phyloP scores from a whole-genome alignment of 495 filamentous ascomycete genomes.

The Peziza echinospora region DNA sequence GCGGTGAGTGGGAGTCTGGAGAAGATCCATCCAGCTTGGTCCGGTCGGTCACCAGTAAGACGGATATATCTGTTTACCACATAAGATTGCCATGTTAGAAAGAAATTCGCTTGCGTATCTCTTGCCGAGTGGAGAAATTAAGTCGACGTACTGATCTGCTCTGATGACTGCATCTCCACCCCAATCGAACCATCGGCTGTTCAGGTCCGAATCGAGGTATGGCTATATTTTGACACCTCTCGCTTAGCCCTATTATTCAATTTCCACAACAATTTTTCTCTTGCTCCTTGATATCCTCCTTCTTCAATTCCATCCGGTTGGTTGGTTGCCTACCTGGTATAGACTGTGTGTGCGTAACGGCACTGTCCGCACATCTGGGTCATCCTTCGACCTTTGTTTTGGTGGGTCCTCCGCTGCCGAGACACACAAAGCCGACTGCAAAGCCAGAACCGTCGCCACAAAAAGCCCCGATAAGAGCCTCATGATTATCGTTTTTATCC shows the following conservation, averaged over 20 bases:
- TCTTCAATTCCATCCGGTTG: no score
- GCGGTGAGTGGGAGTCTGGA: slow-evolving; percentile 17
- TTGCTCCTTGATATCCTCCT: no score
- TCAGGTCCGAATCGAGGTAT: slow-evolving; percentile 93
- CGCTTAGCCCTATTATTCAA: no score
- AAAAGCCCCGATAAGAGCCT: slow-evolving; percentile 13
- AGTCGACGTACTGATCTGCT: slow-evolving; percentile 51
- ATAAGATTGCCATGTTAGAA: neutral
- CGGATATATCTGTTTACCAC: slow-evolving; percentile 51
- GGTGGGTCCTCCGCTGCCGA: neutral
- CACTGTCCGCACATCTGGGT: slow-evolving; percentile 14
- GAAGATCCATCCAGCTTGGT: slow-evolving; percentile 80
- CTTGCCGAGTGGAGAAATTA: neutral
- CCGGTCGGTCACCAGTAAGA: slow-evolving; percentile 71
- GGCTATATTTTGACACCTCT: no score
- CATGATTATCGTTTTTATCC: no score
- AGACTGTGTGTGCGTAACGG: slow-evolving; percentile 65
- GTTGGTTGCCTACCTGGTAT: slow-evolving; percentile 30
- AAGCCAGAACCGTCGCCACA: slow-evolving; percentile 2
- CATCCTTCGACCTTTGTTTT: neutral
- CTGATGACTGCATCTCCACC: slow-evolving; percentile 87
- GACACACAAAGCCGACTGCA: neutral
- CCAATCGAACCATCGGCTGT: slow-evolving; percentile 98
- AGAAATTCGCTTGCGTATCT: neutral
- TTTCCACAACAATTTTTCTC: no score